phyloP scores from a whole-genome alignment of 2,329 filamentous ascomycete species.

The Aureobasidium melanogenum region DNA sequence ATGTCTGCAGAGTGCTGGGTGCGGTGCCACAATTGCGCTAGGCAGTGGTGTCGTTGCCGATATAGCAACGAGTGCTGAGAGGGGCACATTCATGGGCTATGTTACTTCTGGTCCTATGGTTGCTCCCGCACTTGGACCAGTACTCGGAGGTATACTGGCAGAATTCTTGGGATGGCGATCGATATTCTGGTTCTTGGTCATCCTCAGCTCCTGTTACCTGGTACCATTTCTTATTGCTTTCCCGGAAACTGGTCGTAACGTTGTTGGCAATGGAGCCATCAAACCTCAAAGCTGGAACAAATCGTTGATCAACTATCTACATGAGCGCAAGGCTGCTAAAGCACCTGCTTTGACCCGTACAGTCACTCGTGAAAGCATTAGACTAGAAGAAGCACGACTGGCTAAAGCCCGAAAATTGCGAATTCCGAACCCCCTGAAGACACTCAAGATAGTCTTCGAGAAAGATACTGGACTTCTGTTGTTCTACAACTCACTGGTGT shows the following conservation, averaged over 20 bases:
- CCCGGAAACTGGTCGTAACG: conserved; percentile 32
- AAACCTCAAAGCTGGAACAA: conserved; percentile 23
- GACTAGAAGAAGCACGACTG: conserved; percentile 19
- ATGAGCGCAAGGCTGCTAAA: conserved; percentile 15
- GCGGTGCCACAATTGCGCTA: conserved; percentile 32
- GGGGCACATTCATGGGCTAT: conserved; percentile 28
- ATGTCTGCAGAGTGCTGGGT: conserved; percentile 32
- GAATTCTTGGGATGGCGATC: conserved; percentile 28
- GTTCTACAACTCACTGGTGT: conserved; percentile 31
- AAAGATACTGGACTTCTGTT: conserved; percentile 32
- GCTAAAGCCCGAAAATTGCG: conserved; percentile 26
- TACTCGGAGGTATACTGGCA: conserved; percentile 25
- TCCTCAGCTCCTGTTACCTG: conserved; percentile 28
- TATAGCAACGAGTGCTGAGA: conserved; percentile 26
- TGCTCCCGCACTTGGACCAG: conserved; percentile 19
- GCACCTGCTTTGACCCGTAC: conserved; percentile 17
- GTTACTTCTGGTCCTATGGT: conserved; percentile 21
- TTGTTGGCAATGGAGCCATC: conserved; percentile 31
- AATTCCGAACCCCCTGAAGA: conserved; percentile 37
- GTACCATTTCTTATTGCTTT: conserved; percentile 24
- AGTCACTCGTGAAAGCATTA: conserved; percentile 18
- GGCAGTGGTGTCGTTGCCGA: conserved; percentile 28
- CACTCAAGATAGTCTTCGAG: conserved; percentile 31
- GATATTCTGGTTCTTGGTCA: conserved; percentile 38
- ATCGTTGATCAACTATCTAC: conserved; percentile 22